Base-by-base conservation (phyloP, 2,329 filamentous ascomycete genomes). In the Hymenoscyphus occultus region DNA sequence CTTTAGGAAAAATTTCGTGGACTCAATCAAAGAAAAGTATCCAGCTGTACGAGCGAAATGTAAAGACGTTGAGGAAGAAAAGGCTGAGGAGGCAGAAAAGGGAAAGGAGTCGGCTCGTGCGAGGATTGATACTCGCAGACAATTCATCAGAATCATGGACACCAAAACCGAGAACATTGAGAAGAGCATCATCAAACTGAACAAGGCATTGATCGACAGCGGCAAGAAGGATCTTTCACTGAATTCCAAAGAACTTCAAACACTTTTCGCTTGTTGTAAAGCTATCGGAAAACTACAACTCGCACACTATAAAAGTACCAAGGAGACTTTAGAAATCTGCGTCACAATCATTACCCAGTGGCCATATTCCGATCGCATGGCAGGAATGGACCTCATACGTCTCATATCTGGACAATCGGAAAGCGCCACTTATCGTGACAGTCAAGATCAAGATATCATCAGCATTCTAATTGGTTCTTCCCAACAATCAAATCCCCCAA, bases 381-480 rank as follows among this genome's bases (percentile, higher is more conserved):
- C 95, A 0, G 91, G 88, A 13, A 84, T 99, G 0, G 95, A 98
- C 76, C 81, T 98, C 1, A 83, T 98, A 5, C 91, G 95, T n/a
- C 87, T 96, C 59, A 82, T 95, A 35, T 89, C 91, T 1, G 86
- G 88, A 0, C 86, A 86, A 5, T 85, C 91, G 0, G 78, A 84
- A 0, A 85, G 87, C n/a, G 89, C 91, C 1, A 82, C 84, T 7
- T 85, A 85, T 60, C 79, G 79, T 0, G 82, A 86, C 60, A 12
- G 9, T 5, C 42, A 45, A 2, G 79, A 82, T 39, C 80, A 80
- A 2, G 88, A 85, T 42, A 79, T 93, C n/a, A 76, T 90, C 3
- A 79, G 84, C 7, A 78, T 80, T 13, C 78, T 97, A 6, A 81
- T 87, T 40, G 76, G 75, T 56, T 85, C 78, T 0, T 81, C 87